Percentiles rank a stretch among this genome's conserved stretches.
Conservation (phyloP, 2,329 filamentous ascomycete species). For the Furcasterigmium furcatum region DNA sequence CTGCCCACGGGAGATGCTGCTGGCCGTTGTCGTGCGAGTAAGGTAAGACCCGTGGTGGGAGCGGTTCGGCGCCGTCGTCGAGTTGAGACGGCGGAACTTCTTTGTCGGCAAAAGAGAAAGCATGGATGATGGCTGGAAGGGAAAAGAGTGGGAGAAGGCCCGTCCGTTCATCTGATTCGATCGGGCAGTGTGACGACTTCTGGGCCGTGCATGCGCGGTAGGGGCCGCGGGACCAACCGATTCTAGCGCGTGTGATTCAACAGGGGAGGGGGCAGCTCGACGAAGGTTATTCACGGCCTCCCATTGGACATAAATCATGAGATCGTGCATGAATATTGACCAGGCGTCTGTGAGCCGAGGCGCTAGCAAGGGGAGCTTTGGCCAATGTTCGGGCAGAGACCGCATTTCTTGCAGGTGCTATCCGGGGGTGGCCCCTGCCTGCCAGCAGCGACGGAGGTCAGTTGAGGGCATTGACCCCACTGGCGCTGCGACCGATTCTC, state of each 20-base stretch:
- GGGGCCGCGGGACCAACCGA: conserved; percentile 45
- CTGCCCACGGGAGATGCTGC: no score
- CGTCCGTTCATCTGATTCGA: conserved; percentile 29
- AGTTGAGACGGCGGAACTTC: no score
- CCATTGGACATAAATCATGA: conserved; percentile 20
- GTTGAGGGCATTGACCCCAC: no score
- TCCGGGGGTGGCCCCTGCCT: not conserved
- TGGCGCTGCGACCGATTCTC: no score
- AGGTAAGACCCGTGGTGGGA: not conserved
- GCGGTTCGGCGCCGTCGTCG: no score
- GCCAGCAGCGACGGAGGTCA: no score
- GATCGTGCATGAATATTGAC: conserved; percentile 25
- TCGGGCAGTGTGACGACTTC: conserved; percentile 36
- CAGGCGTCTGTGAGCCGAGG: conserved; percentile 11
- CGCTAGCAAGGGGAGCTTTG: conserved; percentile 12
- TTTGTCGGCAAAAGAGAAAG: not conserved
- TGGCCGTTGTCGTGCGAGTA: no score
- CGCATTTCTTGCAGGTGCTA: conserved; percentile 1
- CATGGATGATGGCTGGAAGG: not conserved
- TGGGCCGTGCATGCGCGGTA: conserved; percentile 39
- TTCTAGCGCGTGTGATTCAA: conserved; percentile 28
- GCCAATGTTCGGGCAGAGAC: conserved; percentile 9
- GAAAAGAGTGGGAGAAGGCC: not conserved
- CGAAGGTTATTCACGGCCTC: conserved; percentile 37
- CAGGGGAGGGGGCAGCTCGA: conserved; percentile 39